phyloP scores from a whole-genome alignment of 2,329 filamentous ascomycete genomes.

The Botrytis aclada region DNA sequence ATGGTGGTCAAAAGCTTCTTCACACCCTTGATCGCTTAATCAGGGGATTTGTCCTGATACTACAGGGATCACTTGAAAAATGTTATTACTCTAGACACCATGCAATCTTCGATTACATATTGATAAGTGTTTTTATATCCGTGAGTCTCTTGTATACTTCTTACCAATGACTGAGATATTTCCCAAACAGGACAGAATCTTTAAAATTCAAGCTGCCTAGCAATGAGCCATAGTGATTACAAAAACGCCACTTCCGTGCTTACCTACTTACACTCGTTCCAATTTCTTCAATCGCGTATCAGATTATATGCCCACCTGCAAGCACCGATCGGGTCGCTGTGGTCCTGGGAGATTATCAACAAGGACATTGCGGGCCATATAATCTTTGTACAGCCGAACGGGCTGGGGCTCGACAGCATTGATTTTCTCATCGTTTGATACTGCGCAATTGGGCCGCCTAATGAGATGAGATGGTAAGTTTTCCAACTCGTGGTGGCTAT shows the following conservation, averaged over 20 bases:
- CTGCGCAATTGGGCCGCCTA: neutral
- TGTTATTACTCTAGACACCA: neutral
- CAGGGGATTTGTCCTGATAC: neutral
- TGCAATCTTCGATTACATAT: neutral
- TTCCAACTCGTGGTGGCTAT: neutral
- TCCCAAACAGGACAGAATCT: neutral
- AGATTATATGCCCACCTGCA: neutral
- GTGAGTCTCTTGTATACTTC: neutral
- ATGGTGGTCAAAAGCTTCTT: neutral
- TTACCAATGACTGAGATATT: neutral
- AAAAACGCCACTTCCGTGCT: neutral
- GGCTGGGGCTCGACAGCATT: neutral
- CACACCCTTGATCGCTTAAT: constrained; percentile 11
- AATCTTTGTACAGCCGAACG: neutral
- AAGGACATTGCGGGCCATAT: neutral
- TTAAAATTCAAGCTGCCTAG: neutral
- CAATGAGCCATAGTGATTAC: neutral
- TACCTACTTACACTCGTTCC: neutral
- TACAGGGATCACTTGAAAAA: neutral
- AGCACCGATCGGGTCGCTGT: neutral
- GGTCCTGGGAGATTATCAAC: neutral
- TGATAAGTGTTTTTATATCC: neutral
- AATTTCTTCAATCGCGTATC: neutral
- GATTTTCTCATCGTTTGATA: neutral
- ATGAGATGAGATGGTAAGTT: neutral